Evolutionary conservation across 2,329 filamentous ascomycete species (phyloP).

Genomic region (Sarocladium strictum): DNA sequence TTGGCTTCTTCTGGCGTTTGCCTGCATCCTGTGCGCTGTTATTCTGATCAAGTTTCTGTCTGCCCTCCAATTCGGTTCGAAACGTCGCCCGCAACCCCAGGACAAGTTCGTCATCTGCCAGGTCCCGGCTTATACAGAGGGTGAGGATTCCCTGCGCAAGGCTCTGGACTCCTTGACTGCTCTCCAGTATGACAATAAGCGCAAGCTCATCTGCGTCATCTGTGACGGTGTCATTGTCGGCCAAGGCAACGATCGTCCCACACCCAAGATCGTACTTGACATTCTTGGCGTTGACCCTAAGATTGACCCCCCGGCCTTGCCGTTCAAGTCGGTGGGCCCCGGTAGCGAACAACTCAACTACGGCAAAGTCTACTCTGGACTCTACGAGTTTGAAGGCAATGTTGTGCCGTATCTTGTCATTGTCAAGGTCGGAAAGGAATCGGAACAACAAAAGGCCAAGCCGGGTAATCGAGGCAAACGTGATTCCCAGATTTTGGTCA

Average conservation of each 20-base stretch:
- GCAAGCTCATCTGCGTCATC: conserved; percentile 92
- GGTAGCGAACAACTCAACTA: conserved; percentile 95
- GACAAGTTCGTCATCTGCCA: conserved; percentile 99
- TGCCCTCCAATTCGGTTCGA: conserved; percentile 88
- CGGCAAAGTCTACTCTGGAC: conserved; percentile 94
- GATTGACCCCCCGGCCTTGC: conserved; percentile 86
- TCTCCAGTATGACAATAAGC: conserved; percentile 95
- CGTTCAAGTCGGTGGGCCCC: conserved; percentile 87
- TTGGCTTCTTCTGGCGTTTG: conserved; percentile 82
- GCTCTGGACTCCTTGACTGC: conserved; percentile 91
- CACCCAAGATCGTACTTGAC: conserved; percentile 94
- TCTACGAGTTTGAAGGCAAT: conserved; percentile 96
- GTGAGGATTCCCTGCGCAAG: conserved; percentile 89
- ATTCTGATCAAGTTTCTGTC: conserved; percentile 86
- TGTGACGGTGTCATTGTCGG: conserved; percentile 97
- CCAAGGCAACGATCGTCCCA: conserved; percentile 91
- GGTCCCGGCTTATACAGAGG: conserved; percentile 95
- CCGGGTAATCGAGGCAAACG: conserved; percentile 98
- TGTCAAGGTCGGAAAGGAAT: conserved; percentile 96
- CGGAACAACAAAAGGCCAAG: conserved; percentile 83
- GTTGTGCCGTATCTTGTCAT: conserved; percentile 94
- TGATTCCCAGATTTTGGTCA: conserved; percentile 91
- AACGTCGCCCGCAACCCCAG: conserved; percentile 80
- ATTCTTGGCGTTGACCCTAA: conserved; percentile 97
- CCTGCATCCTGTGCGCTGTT: conserved; percentile 74